Evolutionary conservation across 2,329 filamentous ascomycete species (phyloP).

Genomic region (Penicillium sp.): DNA sequence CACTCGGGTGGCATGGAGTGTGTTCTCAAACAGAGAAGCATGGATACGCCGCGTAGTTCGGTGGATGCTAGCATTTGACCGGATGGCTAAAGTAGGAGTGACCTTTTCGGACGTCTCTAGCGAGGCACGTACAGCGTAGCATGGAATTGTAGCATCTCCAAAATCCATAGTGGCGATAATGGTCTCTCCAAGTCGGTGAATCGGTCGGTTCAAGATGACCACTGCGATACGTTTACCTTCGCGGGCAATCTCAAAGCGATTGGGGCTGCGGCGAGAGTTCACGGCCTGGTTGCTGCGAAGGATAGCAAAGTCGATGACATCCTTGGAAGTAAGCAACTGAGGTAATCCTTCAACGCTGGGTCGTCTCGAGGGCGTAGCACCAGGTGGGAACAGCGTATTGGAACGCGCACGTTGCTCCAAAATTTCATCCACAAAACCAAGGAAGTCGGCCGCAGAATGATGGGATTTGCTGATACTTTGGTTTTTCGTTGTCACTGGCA

Average conservation of each 20-base stretch:
- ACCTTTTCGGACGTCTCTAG: conserved; percentile 86
- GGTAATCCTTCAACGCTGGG: conserved; percentile 52
- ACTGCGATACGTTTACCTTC: conserved; percentile 90
- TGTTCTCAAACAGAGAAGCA: conserved; percentile 74
- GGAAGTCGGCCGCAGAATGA: conserved; percentile 61
- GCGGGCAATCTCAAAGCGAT: conserved; percentile 90
- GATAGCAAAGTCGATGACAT: conserved; percentile 87
- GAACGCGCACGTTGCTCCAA: conserved; percentile 57
- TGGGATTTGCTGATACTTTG: conserved; percentile 43
- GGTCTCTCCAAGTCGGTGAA: conserved; percentile 84
- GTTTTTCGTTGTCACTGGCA: conserved; percentile 39
- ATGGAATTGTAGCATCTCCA: conserved; percentile 69
- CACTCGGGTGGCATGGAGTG: conserved; percentile 74
- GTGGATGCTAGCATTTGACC: conserved; percentile 80
- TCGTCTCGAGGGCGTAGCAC: conserved; percentile 68
- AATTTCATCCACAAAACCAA: conserved; percentile 74
- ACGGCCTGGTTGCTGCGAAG: conserved; percentile 71
- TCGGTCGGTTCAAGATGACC: conserved; percentile 80
- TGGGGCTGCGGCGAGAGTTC: conserved; percentile 73
- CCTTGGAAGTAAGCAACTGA: conserved; percentile 65
- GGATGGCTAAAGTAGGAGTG: conserved; percentile 73
- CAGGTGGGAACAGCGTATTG: conserved; percentile 57
- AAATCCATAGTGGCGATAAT: conserved; percentile 86
- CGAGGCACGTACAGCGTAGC: conserved; percentile 78
- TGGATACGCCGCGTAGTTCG: conserved; percentile 82